Base-by-base conservation (phyloP, 176 grass and related monocot species). In the Chrysopogon serrulatus region DNA sequence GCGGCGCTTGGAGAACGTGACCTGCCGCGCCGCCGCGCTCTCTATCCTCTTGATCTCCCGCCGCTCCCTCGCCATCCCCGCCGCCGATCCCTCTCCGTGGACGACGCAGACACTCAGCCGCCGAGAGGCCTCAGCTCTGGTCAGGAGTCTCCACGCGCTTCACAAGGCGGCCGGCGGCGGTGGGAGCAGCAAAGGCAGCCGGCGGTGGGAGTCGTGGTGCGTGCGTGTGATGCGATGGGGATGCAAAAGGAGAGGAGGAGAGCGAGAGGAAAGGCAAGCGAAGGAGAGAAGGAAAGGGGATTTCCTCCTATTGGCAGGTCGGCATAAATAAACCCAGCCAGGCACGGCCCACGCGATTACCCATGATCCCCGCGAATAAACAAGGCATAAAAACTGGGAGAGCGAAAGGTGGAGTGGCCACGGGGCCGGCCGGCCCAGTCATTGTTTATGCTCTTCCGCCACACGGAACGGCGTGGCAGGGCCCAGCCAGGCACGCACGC, bases 1-100 rank as follows among this genome's bases (percentile, higher is more conserved):
- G 76, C 95, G 89, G 78, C 95, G 82, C 95, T 98, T 94, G 72
- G 95, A 97, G 86, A 97, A 97, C 81, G 90, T 97, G 63, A 94
- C 95, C 91, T 97, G 95, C 47, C 95, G 89, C 80, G 95, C 95
- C 49, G 95, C 80, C 47, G 90, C 81, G 90, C 89, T 97, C 83
- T 92, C 92, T 77, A 97, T 94, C 90, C 90, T 88, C 83, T 89
- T 82, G 34, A 97, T 92, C 84, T 98, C 82, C 53, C 93, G 88
- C 84, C 91, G 82, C 90, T 98, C 95, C 84, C 95, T 56, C 81
- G 86, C 92, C 95, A 98, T 97, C 74, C 13, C 49, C 26, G 37
- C 66, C 26, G 41, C 40, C 28, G 60, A 68, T 51, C 68, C 47
- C 35, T 39, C 54, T 43, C 11, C 15, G 21, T 18, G 4, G 36